Evolutionary conservation across 2,329 filamentous ascomycete genomes (phyloP).

Genomic region (Berkeleyomyces rouxiae): DNA sequence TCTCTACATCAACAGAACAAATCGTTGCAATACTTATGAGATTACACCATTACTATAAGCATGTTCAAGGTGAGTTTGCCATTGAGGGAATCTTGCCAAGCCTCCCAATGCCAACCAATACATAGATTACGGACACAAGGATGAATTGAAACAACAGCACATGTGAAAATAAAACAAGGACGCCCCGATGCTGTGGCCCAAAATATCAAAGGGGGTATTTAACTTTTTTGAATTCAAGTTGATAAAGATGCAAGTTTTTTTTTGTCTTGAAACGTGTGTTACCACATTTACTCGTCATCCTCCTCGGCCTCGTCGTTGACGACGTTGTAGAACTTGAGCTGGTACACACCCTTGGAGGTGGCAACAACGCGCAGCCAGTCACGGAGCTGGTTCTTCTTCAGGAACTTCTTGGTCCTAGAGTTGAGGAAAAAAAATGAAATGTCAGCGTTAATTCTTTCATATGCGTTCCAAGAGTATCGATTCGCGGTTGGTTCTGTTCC

Average conservation of each 20-base stretch:
- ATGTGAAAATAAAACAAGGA: not conserved
- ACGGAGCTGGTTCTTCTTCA: slow-evolving; percentile 99
- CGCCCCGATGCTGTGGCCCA: not conserved
- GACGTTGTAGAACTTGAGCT: slow-evolving; percentile 99
- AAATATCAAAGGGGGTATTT: slow-evolving; percentile 10
- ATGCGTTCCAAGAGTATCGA: too few relatives aligned
- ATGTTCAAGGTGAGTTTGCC: not conserved
- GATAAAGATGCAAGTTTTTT: slow-evolving; percentile 5
- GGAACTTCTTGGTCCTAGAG: slow-evolving; percentile 95
- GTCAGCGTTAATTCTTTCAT: not conserved
- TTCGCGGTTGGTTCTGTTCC: too few relatives aligned
- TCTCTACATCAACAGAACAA: not conserved
- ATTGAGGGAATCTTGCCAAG: not conserved
- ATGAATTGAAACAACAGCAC: not conserved
- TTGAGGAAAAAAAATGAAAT: slow-evolving; percentile 8
- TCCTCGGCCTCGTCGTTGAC: slow-evolving; percentile 96
- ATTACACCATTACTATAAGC: not conserved
- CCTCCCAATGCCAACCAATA: not conserved
- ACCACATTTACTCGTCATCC: slow-evolving; percentile 75
- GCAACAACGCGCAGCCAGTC: slow-evolving; percentile 99
- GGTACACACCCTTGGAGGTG: slow-evolving; percentile 95
- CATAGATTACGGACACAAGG: not conserved
- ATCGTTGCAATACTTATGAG: not conserved
- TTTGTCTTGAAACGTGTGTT: not conserved
- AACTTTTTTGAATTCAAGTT: slow-evolving; percentile 13